Conservation (phyloP, 2,329 filamentous ascomycete species). For the Trichoderma brevicompactum region DNA sequence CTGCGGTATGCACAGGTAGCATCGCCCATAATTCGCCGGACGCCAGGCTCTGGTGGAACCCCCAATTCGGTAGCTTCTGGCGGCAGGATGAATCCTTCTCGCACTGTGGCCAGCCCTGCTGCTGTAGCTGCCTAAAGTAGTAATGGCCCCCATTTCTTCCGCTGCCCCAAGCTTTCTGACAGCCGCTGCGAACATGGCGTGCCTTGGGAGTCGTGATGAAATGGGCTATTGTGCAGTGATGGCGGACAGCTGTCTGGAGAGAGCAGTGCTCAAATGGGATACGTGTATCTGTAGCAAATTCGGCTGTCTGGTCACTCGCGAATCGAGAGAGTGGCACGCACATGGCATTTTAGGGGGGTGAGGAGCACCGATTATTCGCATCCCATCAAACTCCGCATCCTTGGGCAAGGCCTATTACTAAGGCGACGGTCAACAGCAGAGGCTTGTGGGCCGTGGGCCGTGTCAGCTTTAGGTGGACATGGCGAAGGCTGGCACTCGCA, state of each 20-base stretch:
- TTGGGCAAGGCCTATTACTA: constrained; percentile 15
- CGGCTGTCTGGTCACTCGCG: neutral
- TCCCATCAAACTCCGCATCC: neutral
- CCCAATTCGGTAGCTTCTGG: neutral
- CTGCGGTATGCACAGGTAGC: neutral
- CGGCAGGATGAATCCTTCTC: constrained; percentile 24
- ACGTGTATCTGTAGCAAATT: neutral
- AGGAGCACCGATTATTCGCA: neutral
- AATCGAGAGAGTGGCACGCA: constrained; percentile 2
- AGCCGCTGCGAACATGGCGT: constrained; percentile 19
- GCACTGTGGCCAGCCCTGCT: constrained; percentile 27
- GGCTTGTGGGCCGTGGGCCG: constrained; percentile 9
- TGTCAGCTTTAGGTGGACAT: constrained; percentile 19
- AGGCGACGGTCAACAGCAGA: neutral
- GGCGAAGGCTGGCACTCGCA: neutral
- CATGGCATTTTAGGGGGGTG: neutral
- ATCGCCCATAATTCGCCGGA: neutral
- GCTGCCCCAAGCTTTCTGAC: constrained; percentile 26
- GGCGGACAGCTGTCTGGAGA: neutral
- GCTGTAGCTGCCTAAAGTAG: constrained; percentile 29
- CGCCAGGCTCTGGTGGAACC: constrained; percentile 3
- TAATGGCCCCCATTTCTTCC: constrained; percentile 20
- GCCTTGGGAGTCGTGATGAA: constrained; percentile 3
- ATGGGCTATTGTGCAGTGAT: neutral
- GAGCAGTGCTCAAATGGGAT: neutral